Evolutionary conservation across 495 filamentous ascomycete species (phyloP), one percentile per base, ranked within the genome.

Genomic region (Rhizodiscina lignyota): DNA sequence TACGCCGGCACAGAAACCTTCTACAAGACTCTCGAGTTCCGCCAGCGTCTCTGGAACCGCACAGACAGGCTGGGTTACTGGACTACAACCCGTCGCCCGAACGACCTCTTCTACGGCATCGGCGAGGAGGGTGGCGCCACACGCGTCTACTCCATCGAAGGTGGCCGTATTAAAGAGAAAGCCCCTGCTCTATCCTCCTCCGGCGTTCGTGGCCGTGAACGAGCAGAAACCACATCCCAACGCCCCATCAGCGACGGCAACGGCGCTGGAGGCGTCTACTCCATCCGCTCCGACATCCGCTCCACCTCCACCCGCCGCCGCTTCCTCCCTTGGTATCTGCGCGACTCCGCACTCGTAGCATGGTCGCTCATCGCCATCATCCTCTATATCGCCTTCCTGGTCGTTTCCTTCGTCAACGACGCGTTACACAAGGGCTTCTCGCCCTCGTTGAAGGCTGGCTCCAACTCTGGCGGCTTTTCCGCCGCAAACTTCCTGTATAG

Each of bases 401-500:
- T 76, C 64, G 37, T 79, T 72, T 44, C 40, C 37, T 93, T 87
- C 50, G 63, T 87, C 39, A 68, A 77, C 31, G 65, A 70, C 27
- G 74, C 70, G 5, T 59, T 83, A 29, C 48, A 61, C 18, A 51
- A 59, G 8, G 85, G 83, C 18, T 94, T 91, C 56, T 55, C 63
- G 11, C 83, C 85, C 10, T 55, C 59, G 17, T 54, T 92, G 2
- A 57, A 60, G 4, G 70, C 79, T 0, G 60, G 64, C 1, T 74
- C 81, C 4, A 66, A 64, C 10, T 5, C 56, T 0, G 60, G 58
- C 22, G 82, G 77, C 22, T 94, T 86, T 51, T 89, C 82, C 4
- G 58, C 81, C 2, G 80, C 84, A 31, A 79, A 91, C 55, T 93
- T 94, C 60, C 56, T 91, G 34, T 93, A 82, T 62, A 76, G 72